Conservation (phyloP, 2,329 filamentous ascomycete genomes). For the Sporothrix sp. region DNA sequence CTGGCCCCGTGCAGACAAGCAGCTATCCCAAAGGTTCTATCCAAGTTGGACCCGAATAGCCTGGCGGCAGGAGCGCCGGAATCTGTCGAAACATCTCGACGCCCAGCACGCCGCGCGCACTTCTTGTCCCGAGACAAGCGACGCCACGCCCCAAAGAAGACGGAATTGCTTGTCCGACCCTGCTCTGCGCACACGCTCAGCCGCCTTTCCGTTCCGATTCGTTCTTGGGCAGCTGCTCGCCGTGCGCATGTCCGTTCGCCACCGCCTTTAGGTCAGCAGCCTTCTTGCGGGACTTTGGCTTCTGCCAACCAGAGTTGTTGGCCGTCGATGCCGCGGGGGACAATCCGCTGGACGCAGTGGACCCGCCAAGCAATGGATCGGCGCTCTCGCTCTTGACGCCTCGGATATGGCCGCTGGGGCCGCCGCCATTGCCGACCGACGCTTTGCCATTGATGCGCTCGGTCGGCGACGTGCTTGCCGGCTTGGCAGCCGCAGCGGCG, state of each 20-base stretch:
- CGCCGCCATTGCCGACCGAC: not conserved
- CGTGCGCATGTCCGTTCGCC: conserved; percentile 29
- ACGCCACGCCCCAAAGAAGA: too few species aligned
- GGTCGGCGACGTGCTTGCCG: conserved; percentile 14
- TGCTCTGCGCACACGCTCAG: conserved; percentile 28
- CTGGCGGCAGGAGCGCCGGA: too few species aligned
- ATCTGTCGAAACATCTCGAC: too few species aligned
- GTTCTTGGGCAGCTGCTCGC: conserved; percentile 48
- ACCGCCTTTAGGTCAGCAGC: conserved; percentile 38
- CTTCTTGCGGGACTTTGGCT: conserved; percentile 47
- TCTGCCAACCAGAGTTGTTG: conserved; percentile 46
- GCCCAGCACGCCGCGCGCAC: too few species aligned
- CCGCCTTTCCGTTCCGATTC: conserved; percentile 55
- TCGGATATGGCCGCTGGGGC: conserved; percentile 41
- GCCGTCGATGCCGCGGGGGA: conserved; percentile 9
- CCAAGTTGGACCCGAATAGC: too few species aligned
- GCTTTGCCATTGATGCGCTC: conserved; percentile 30
- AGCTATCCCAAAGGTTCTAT: too few species aligned
- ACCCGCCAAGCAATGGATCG: conserved; percentile 20
- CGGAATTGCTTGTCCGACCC: not conserved
- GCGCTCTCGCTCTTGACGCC: conserved; percentile 25
- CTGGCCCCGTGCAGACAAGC: too few species aligned
- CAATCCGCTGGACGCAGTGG: not conserved
- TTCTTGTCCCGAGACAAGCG: too few species aligned
- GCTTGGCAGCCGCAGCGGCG: conserved; percentile 3